A percentile compares a stretch with the other conserved stretches of the same genome.
phyloP scores from a whole-genome alignment of 768 basidiomycete genomes.

The Termitomyces eurrhizus region DNA sequence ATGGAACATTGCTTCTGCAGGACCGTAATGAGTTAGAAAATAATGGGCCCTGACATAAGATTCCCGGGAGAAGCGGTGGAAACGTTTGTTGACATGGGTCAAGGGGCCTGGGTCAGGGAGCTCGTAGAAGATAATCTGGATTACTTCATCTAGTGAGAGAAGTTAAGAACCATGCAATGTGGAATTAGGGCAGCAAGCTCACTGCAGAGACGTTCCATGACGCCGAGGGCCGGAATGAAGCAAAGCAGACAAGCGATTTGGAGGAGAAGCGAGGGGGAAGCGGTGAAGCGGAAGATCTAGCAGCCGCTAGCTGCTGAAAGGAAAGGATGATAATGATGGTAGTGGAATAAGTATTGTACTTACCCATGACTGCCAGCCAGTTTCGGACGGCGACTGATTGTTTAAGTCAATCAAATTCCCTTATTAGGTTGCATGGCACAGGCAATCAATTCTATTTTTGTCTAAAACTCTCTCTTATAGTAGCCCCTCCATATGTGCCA shows the following conservation, averaged over 20 bases:
- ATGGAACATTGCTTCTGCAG: constrained; percentile 65
- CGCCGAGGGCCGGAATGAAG: constrained; percentile 14
- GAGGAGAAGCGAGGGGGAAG: constrained; percentile 10
- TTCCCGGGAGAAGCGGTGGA: constrained; percentile 61
- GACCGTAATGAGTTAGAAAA: constrained; percentile 72
- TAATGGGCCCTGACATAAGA: constrained; percentile 76
- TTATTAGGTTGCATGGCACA: constrained; percentile 11
- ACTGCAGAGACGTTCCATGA: constrained; percentile 71
- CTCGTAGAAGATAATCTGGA: constrained; percentile 72
- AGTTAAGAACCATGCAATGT: constrained; percentile 10
- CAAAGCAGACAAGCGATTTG: constrained; percentile 5
- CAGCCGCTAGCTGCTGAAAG: neutral
- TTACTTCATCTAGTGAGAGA: constrained; percentile 48
- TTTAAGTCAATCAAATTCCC: constrained; percentile 32
- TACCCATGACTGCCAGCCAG: constrained; percentile 11
- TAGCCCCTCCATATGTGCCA: constrained; percentile 58
- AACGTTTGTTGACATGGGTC: constrained; percentile 53
- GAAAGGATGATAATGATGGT: constrained; percentile 13
- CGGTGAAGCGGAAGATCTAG: neutral
- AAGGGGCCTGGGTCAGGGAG: constrained; percentile 62
- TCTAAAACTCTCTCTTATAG: constrained; percentile 37
- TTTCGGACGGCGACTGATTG: constrained; percentile 46
- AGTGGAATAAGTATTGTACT: constrained; percentile 10
- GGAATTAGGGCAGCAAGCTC: constrained; percentile 23
- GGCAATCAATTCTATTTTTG: constrained; percentile 13